These are phyloP conservation scores for Macrocystidia cucumis DNA, from an alignment of 1,284 basidiomycete genomes.

Conservation along the genomic window DNA sequence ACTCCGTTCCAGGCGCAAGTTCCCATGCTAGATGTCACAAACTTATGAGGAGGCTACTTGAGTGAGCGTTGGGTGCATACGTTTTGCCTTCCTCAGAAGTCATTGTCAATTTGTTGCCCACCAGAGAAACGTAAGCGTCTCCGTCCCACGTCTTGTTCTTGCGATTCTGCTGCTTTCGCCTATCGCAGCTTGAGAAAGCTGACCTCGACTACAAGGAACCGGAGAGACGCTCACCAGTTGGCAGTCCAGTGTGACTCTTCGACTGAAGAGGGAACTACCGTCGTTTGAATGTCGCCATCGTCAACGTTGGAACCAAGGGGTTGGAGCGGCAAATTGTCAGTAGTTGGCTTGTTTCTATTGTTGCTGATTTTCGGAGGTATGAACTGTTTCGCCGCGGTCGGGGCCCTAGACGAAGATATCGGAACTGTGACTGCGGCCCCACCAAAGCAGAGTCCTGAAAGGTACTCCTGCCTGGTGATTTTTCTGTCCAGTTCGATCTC, in stretches of 20 bases:
- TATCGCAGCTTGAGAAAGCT: conserved; percentile 16
- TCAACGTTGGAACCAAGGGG: background rate
- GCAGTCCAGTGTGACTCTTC: conserved; percentile 50
- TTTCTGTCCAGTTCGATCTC: conserved; percentile 63
- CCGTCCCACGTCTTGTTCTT: conserved; percentile 92
- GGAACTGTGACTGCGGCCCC: conserved; percentile 14
- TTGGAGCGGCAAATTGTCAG: conserved; percentile 7
- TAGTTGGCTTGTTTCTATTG: conserved; percentile 16
- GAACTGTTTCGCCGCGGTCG: conserved; percentile 32
- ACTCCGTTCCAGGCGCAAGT: conserved; percentile 55
- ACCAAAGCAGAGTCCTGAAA: conserved; percentile 60
- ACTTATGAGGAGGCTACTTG: conserved; percentile 7
- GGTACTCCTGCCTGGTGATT: conserved; percentile 49
- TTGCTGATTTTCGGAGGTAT: conserved; percentile 27
- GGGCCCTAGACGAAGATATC: conserved; percentile 12
- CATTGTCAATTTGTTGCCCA: conserved; percentile 46
- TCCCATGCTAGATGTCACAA: conserved; percentile 41
- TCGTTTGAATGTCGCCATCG: too few species aligned
- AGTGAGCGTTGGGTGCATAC: conserved; percentile 30
- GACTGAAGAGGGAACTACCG: background rate
- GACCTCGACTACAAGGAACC: background rate
- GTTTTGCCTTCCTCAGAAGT: conserved; percentile 63
- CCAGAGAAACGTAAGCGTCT: conserved; percentile 53
- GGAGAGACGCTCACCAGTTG: conserved; percentile 44
- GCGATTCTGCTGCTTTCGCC: conserved; percentile 71